Conservation (phyloP, 305 asterid genomes). For the Fraxinus xanthoxyloides region DNA sequence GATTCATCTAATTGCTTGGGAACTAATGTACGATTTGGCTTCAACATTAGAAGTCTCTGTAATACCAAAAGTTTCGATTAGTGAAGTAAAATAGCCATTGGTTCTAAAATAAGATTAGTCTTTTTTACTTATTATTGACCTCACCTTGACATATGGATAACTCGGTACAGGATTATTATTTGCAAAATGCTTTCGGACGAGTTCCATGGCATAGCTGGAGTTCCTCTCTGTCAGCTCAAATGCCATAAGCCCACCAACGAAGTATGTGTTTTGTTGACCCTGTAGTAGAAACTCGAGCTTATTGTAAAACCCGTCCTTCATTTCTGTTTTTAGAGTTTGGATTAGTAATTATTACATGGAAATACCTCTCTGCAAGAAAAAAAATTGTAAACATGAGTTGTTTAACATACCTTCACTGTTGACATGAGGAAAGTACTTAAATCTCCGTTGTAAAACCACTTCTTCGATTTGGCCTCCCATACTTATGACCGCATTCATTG, state of each 20-base stretch:
- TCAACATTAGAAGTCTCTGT: constrained; percentile 50
- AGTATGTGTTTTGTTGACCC: constrained; percentile 69
- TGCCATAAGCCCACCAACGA: constrained; percentile 75
- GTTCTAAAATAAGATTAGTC: neutral
- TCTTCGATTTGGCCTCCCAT: constrained; percentile 60
- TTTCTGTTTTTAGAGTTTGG: constrained; percentile 44
- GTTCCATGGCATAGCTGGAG: constrained; percentile 57
- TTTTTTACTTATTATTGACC: neutral
- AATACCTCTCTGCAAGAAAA: neutral
- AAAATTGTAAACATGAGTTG: neutral
- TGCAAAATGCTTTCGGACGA: constrained; percentile 60
- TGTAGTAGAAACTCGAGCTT: constrained; percentile 65
- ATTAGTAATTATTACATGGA: neutral
- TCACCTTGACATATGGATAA: constrained; percentile 67
- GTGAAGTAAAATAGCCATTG: neutral
- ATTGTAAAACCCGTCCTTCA: constrained; percentile 73
- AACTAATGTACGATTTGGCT: constrained; percentile 26
- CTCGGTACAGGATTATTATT: constrained; percentile 43
- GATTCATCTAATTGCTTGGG: constrained; percentile 35
- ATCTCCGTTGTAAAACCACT: constrained; percentile 54
- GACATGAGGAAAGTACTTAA: constrained; percentile 80
- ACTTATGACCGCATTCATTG: constrained; percentile 54
- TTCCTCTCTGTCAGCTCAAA: constrained; percentile 88
- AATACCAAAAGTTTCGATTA: neutral
- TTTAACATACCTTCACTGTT: constrained; percentile 49